Conservation (phyloP, 2,329 filamentous ascomycete species). For the Colletotrichum sp. region DNA sequence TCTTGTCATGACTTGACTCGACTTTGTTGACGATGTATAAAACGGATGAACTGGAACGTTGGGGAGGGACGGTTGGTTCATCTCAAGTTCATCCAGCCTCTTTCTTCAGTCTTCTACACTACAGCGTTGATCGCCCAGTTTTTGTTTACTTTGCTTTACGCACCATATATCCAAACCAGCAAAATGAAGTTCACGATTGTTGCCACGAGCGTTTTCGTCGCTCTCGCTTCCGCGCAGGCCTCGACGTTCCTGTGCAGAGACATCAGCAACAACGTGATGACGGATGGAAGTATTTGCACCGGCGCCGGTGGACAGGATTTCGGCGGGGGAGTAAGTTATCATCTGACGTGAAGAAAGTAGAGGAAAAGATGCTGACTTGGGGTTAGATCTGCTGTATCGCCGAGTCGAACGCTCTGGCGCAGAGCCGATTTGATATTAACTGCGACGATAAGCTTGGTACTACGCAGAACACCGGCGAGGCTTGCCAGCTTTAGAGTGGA, state of each 20-base stretch:
- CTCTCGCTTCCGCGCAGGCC: not conserved
- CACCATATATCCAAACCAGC: not conserved
- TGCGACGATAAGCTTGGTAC: slow-evolving; percentile 6
- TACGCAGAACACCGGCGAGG: not conserved
- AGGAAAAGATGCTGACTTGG: not conserved
- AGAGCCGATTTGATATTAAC: not conserved
- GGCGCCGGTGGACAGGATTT: not conserved
- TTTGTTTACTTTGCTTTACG: not conserved
- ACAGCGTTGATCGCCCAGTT: not conserved
- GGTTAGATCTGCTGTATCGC: not conserved
- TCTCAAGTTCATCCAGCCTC: not conserved
- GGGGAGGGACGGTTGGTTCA: not conserved
- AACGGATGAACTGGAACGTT: not conserved
- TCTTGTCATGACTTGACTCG: not conserved
- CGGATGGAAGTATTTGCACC: not conserved
- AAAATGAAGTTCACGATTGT: not conserved
- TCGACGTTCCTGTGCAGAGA: not conserved
- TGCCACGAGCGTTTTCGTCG: not conserved
- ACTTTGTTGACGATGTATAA: not conserved
- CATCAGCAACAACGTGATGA: not conserved
- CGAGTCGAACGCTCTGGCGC: not conserved
- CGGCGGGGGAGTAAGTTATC: not conserved
- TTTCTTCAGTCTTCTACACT: not conserved
- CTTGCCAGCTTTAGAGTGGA: not conserved
- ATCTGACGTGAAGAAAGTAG: too few species aligned